A percentile compares a stretch with the other conserved stretches of the same genome.
Evolutionary conservation across 2,329 filamentous ascomycete genomes (phyloP).

Genomic region (Malbranchea zuffiana): DNA sequence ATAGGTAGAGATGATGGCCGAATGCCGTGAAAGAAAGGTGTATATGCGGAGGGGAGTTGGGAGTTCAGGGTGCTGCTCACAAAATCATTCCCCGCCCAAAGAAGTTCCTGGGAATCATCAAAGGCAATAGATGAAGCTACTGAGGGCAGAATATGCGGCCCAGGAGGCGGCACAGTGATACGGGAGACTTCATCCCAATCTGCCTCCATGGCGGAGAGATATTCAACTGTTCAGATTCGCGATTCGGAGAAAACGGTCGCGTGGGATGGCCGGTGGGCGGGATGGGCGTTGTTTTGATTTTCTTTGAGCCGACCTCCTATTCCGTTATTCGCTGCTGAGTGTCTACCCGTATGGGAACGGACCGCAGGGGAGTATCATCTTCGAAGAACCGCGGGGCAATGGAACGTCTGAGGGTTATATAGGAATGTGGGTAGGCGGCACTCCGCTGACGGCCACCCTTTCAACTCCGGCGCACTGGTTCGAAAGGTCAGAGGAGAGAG

Average conservation of each 20-base stretch:
- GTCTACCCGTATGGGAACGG: constrained; percentile 24
- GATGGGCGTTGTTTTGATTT: background rate
- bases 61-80: constrained; percentile 40
- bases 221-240: constrained; percentile 3
- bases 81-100: constrained; percentile 89
- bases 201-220: constrained; percentile 32
- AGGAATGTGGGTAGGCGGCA: no score
- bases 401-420: no score
- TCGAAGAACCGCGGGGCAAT: no score
- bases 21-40: constrained; percentile 3
- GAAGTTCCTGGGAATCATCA: constrained; percentile 74
- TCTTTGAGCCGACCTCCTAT: background rate
- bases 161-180: constrained; percentile 68
- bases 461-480: no score
- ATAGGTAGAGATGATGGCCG: no score
- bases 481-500: no score
- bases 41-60: background rate
- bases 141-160: constrained; percentile 57
- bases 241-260: no score
- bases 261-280: no score
- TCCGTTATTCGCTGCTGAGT: constrained; percentile 12
- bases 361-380: constrained; percentile 27
- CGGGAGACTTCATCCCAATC: constrained; percentile 59
- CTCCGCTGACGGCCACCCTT: no score
- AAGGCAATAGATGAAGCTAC: constrained; percentile 74